Evolutionary conservation across 2,329 filamentous ascomycete species (phyloP), one percentile per base, ranked within the genome.

Genomic region (Trichoderma atrobrunneum): DNA sequence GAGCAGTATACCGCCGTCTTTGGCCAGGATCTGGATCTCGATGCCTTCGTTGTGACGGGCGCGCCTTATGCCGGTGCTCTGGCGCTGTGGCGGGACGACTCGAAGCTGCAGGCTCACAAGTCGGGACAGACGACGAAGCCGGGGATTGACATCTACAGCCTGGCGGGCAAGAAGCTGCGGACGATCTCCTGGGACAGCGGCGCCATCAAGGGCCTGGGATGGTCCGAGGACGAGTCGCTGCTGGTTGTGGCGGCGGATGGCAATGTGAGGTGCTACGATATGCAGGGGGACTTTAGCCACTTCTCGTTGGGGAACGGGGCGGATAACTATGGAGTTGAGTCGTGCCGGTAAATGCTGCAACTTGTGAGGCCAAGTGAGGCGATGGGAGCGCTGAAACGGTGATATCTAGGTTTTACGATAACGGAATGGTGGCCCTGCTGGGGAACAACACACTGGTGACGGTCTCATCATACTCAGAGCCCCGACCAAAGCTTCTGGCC

Each of bases 161-260:
- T 92, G 81, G 92, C 96, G 12, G 96, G 96, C 69, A 96, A 94
- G 84, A 89, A 94, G 72, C 91, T 99, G 74, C 91, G 92, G 77
- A 90, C 89, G 79, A 94, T 98, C 75, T 89, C 92, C 80, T 98
- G 95, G 95, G 95, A 98, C 77, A 93, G 95, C 82, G 93, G 93
- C 60, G 86, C 90, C 3, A 93, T 99, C 78, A 92, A 91, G 80
- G 94, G 93, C 2, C 87, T 99, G 24, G 96, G 96, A 39, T 99
- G 96, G 96, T 97, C 95, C 24, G 95, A 97, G 78, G 94, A 98
- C 75, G 96, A 99, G 85, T 92, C 93, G 79, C 87, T 99, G 61
- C 85, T 99, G 5, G 92, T 98, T 0, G 90, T 98, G 66, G 93
- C 94, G 11, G 89, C 92, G 68, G 95, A 99, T 78, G 96, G 96